Base-by-base conservation (phyloP, 805 yeast species). In the Myxozyma kluyveri region DNA sequence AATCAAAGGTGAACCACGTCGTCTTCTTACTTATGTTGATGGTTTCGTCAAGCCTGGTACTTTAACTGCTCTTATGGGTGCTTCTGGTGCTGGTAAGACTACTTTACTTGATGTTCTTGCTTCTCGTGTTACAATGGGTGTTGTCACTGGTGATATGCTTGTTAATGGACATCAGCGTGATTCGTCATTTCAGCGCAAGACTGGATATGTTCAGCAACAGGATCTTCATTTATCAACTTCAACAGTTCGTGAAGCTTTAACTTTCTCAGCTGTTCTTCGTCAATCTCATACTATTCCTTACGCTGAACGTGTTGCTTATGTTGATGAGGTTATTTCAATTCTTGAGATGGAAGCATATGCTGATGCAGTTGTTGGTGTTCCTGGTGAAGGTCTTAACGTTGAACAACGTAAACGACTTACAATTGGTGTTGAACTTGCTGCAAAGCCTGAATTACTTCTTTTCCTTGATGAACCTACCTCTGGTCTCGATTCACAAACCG, bases 41-140 rank as follows among this genome's bases (percentile, higher is more conserved):
- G 93, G 91, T 45, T 85, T 87, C 86, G 89, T 85, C 39, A 83
- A 83, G 64, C 90, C 90, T 7, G 90, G 90, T 59, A 84, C 88
- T 42, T 71, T 86, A 64, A 86, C 91, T 47, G 93, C 93, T 3
- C 69, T 82, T 46, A 81, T 81, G 85, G 93, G 93, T 63, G 85
- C 84, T 40, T 85, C 93, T 31, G 93, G 93, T 72, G 93, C 93
- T 47, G 93, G 93, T 72, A 85, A 85, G 64, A 85, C 93, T 24
- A 86, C 60, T 3, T 45, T 85, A 50, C 74, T 86, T 60, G 84
- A 85, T 67, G 83, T 84, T 60, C 74, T 86, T 56, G 82, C 88
- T 21, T 85, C 82, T 62, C 78, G 91, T 69, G 79, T 84, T 47
- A 78, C 81, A 39, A 73, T 78, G 68, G 93, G 91, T 69, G 81